Evolutionary conservation across 129 eudicot species (phyloP), one percentile per base, ranked within the genome.

Genomic region (Silybum marianum): DNA sequence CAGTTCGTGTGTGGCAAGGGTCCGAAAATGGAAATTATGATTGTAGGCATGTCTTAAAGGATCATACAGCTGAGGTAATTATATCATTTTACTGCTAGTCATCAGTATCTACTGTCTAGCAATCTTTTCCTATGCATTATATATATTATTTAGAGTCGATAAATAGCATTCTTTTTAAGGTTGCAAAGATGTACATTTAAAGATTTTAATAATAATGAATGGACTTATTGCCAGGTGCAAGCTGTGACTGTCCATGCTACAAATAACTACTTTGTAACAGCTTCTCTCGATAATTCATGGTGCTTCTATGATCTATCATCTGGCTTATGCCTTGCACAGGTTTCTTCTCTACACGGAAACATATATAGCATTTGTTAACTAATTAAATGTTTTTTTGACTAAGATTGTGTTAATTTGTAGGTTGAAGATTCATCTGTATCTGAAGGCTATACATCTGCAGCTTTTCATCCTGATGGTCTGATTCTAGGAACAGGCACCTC

Each of bases 381-480:
- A 75, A 16, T 54, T 73, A 32, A 36, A 13, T 1, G 13, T 38
- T 71, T 19, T 19, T n/a, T 72, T 25, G 24, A 48, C 85, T 23
- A 72, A 62, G 78, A n/a, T 51, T 76, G 22, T 72, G 46, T 70
- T 48, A 7, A 65, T 77, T 22, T 84, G 81, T 84, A 95, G 99
- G 99, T 95, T 77, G 89, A 87, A 24, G 99, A 95, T 79, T 58
- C 91, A 75, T 87, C 99, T 28, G 88, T 51, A 46, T 81, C 95
- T 6, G 92, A 89, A 32, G 99, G 99, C 28, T 95, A 92, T 80
- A 92, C 99, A 32, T 90, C 97, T 89, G 99, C 99, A 71, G 93
- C 99, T 42, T 95, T 95, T 85, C 99, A 95, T 84, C 99, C 99
- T 32, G 99, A 95, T 87, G 99, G 99, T 83, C 97, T 95, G 69